Conservation (phyloP, 179 eudicot species). For the Silene vulgaris region DNA sequence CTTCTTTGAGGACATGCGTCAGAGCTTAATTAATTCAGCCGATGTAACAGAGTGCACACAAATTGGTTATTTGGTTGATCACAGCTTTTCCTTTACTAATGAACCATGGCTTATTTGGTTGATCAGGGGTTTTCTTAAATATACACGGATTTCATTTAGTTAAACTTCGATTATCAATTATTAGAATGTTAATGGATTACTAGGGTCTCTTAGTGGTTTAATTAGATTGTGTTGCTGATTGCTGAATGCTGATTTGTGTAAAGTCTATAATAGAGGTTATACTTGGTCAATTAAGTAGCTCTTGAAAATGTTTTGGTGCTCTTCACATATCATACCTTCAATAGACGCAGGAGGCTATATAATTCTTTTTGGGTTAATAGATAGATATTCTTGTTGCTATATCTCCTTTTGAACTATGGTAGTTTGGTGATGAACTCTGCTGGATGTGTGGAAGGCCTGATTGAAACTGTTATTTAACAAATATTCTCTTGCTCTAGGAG, state of each 20-base stretch:
- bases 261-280: background rate
- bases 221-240: background rate
- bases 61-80: too few species aligned
- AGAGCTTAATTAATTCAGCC: background rate
- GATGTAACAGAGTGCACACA: too few species aligned
- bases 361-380: background rate
- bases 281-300: background rate
- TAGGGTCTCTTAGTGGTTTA: background rate
- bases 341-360: background rate
- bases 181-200: background rate
- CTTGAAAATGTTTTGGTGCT: background rate
- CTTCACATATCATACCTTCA: background rate
- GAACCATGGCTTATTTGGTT: background rate
- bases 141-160: background rate
- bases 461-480: background rate
- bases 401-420: background rate
- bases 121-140: background rate
- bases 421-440: background rate
- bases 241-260: background rate
- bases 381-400: background rate
- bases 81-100: background rate
- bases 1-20: background rate
- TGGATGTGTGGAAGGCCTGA: background rate
- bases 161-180: background rate
- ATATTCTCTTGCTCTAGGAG: conserved; percentile 34